A percentile compares a stretch with the other conserved stretches of the same genome.
Evolutionary conservation across 805 yeast genomes (phyloP).

Genomic region (Ogataea henricii): DNA sequence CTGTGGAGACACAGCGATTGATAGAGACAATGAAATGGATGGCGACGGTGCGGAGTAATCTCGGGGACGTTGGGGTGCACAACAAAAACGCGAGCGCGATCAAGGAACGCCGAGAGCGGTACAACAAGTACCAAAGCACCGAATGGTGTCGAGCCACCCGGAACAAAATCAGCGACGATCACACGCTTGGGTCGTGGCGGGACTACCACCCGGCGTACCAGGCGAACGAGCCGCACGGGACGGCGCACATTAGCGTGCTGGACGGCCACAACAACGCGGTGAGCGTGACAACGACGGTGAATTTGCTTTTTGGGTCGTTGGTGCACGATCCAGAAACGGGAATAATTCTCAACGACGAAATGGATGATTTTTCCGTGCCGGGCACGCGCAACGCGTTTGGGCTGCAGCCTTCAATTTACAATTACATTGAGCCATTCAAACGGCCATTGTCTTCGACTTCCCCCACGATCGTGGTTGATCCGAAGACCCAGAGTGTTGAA

Average conservation of each 20-base stretch:
- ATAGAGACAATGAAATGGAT: slow-evolving; percentile 94
- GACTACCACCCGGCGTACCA: slow-evolving; percentile 81
- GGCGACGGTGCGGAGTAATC: slow-evolving; percentile 79
- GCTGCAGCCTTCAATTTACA: slow-evolving; percentile 77
- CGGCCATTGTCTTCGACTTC: slow-evolving; percentile 85
- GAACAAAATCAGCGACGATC: slow-evolving; percentile 51
- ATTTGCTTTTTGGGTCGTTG: slow-evolving; percentile 77
- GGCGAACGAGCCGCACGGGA: slow-evolving; percentile 81
- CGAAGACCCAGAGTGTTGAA: slow-evolving; percentile 50
- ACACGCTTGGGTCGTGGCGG: slow-evolving; percentile 64
- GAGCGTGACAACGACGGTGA: slow-evolving; percentile 85
- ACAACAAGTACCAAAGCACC: slow-evolving; percentile 45
- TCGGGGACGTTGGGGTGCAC: slow-evolving; percentile 62
- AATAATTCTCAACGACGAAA: slow-evolving; percentile 79
- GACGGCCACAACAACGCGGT: slow-evolving; percentile 79
- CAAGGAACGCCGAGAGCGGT: slow-evolving; percentile 37
- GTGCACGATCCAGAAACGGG: slow-evolving; percentile 85
- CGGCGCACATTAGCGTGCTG: slow-evolving; percentile 81
- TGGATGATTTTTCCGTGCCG: slow-evolving; percentile 92
- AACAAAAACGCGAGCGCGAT: slow-evolving; percentile 28
- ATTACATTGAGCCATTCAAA: slow-evolving; percentile 71
- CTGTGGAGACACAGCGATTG: slow-evolving; percentile 60
- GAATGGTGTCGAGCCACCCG: slow-evolving; percentile 61
- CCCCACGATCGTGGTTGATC: slow-evolving; percentile 65
- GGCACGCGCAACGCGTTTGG: slow-evolving; percentile 72